Conservation (phyloP, 1,284 basidiomycete genomes). For the Ustilago bromivora region DNA sequence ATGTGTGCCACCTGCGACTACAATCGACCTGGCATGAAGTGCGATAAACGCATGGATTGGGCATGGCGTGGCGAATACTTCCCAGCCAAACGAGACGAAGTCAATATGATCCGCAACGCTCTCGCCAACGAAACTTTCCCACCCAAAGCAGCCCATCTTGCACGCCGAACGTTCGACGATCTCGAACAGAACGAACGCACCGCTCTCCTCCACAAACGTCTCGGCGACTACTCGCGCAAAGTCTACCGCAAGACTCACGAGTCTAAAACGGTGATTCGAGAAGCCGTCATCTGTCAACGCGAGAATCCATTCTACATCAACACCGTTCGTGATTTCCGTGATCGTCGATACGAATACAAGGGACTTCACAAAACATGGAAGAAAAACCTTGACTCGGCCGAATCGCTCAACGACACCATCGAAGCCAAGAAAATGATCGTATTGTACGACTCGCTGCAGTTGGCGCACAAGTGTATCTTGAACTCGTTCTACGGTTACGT, state of each 20-base stretch:
- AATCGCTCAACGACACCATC: constrained; percentile 83
- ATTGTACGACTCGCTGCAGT: constrained; percentile 98
- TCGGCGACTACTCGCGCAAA: constrained; percentile 97
- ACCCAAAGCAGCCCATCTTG: constrained; percentile 79
- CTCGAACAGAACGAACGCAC: constrained; percentile 89
- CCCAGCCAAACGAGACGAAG: constrained; percentile 96
- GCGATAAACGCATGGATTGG: constrained; percentile 95
- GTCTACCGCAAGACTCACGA: constrained; percentile 99
- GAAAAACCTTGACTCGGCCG: constrained; percentile 89
- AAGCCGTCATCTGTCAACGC: constrained; percentile 95
- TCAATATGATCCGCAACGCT: constrained; percentile 98
- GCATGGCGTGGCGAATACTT: constrained; percentile 99
- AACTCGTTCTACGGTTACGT: constrained; percentile 99
- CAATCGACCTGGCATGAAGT: constrained; percentile 94
- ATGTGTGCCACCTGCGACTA: constrained; percentile 98
- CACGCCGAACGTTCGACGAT: constrained; percentile 85
- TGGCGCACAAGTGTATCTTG: constrained; percentile 99
- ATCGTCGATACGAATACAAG: constrained; percentile 99
- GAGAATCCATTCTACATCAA: constrained; percentile 99
- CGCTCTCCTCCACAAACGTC: constrained; percentile 91
- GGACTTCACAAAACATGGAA: constrained; percentile 99
- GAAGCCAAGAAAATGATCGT: constrained; percentile 99
- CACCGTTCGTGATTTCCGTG: constrained; percentile 95
- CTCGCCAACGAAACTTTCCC: constrained; percentile 95
- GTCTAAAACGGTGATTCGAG: constrained; percentile 92